These are phyloP conservation scores for Umbellularia californica DNA, from an alignment of 164 flowering plant species.

Conservation along the genomic window DNA sequence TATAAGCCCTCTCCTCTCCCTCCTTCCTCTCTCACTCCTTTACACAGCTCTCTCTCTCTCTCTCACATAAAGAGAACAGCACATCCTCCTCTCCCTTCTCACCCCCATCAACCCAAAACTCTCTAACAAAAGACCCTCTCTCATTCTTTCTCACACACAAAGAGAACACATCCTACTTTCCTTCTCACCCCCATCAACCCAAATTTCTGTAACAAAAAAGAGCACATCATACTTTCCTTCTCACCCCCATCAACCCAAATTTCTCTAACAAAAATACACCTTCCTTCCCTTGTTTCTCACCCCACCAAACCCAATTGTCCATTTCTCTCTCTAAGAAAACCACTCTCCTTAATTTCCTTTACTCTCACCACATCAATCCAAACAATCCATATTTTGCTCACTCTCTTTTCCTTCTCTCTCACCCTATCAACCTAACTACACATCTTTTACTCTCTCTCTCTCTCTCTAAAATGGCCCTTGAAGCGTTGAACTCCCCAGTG, in stretches of 20 bases:
- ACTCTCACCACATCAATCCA: neutral
- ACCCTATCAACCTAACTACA: neutral
- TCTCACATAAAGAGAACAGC: too few relatives aligned
- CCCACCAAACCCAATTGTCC: neutral
- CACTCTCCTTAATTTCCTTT: too few relatives aligned
- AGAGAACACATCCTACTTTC: neutral
- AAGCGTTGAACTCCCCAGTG: conserved; percentile 41
- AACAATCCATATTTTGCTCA: neutral
- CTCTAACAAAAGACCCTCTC: too few relatives aligned
- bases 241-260: neutral
- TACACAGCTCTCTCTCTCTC: too few relatives aligned
- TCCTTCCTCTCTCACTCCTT: too few relatives aligned
- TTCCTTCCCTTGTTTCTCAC: neutral
- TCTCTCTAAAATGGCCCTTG: conserved; percentile 33
- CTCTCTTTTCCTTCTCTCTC: neutral
- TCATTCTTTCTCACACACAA: too few relatives aligned
- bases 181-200: neutral
- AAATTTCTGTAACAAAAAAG: neutral
- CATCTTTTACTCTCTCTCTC: neutral
- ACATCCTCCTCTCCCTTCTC: too few relatives aligned
- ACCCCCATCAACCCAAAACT: too few relatives aligned
- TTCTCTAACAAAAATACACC: neutral
- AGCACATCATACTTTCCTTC: neutral
- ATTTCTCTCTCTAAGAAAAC: neutral
- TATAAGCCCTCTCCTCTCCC: neutral